Evolutionary conservation across 352 stramenopile species (phyloP).

Genomic region (Phytopythium boreale): DNA sequence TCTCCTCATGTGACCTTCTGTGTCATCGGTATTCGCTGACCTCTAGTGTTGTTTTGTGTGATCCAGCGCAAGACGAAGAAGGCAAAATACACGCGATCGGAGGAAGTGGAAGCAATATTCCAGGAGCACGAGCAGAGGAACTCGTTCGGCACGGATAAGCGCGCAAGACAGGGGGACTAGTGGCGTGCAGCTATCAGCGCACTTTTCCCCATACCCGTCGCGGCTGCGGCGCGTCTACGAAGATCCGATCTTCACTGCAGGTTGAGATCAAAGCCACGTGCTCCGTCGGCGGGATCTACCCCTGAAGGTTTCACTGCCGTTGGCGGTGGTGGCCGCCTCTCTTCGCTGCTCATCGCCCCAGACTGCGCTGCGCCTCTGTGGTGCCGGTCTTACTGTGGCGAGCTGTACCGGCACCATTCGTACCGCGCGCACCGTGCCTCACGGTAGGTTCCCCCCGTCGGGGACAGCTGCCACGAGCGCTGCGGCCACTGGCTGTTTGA

Average conservation of each 20-base stretch:
- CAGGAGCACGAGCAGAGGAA: neutral
- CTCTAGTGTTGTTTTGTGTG: neutral
- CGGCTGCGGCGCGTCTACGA: neutral
- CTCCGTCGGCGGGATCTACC: neutral
- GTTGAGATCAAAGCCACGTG: neutral
- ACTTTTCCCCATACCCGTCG: neutral
- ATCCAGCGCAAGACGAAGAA: conserved; percentile 10
- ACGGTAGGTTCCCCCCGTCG: too few relatives aligned
- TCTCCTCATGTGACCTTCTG: neutral
- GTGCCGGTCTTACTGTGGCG: too few relatives aligned
- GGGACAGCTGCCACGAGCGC: neutral
- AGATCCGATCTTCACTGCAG: neutral
- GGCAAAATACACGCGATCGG: neutral
- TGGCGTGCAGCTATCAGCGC: neutral
- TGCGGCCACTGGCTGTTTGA: neutral
- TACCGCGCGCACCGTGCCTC: too few relatives aligned
- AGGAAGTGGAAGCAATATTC: neutral
- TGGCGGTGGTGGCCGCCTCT: too few relatives aligned
- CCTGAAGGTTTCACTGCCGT: neutral
- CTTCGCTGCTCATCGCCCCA: too few relatives aligned
- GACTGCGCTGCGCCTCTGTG: too few relatives aligned
- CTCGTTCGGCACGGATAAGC: conserved; percentile 3
- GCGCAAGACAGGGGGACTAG: conserved; percentile 5
- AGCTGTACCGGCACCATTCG: too few relatives aligned
- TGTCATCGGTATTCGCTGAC: neutral